These are phyloP conservation scores for Solanum bulbocastanum DNA, from an alignment of 257 asterid genomes.

Conservation along the genomic window DNA sequence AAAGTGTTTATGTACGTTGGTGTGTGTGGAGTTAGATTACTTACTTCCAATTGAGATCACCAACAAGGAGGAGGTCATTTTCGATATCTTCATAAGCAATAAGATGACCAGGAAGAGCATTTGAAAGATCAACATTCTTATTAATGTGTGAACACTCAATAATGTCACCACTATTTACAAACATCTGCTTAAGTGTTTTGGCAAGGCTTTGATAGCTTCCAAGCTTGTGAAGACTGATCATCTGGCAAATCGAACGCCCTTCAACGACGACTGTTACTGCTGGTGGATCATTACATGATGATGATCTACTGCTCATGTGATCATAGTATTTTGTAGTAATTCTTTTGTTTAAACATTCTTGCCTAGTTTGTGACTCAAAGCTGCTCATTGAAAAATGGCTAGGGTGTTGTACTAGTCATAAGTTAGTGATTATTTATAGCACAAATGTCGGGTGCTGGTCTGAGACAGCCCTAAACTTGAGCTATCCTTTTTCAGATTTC, in stretches of 20 bases:
- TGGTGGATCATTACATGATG: constrained; percentile 33
- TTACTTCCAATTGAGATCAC: constrained; percentile 83
- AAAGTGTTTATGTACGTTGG: too few species aligned
- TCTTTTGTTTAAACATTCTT: constrained; percentile 35
- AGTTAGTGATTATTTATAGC: constrained; percentile 14
- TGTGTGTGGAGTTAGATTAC: neutral
- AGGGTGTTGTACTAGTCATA: neutral
- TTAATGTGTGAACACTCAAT: neutral
- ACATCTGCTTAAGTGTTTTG: constrained; percentile 53
- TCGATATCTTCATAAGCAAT: constrained; percentile 82
- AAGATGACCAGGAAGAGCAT: constrained; percentile 65
- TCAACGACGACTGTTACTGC: constrained; percentile 74
- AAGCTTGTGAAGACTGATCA: constrained; percentile 65
- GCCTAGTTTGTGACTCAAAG: constrained; percentile 30
- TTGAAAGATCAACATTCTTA: constrained; percentile 41
- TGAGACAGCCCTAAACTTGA: constrained; percentile 31
- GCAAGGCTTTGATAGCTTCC: constrained; percentile 55
- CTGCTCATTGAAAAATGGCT: constrained; percentile 23
- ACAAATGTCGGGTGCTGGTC: constrained; percentile 55
- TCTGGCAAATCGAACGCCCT: constrained; percentile 75
- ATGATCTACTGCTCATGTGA: neutral
- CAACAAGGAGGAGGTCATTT: constrained; percentile 75
- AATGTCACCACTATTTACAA: constrained; percentile 21
- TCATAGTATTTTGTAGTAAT: neutral
- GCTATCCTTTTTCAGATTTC: constrained; percentile 23